Evolutionary conservation across 2,329 filamentous ascomycete species (phyloP).

Genomic region (Pseudovirgaria hyperparasitica): DNA sequence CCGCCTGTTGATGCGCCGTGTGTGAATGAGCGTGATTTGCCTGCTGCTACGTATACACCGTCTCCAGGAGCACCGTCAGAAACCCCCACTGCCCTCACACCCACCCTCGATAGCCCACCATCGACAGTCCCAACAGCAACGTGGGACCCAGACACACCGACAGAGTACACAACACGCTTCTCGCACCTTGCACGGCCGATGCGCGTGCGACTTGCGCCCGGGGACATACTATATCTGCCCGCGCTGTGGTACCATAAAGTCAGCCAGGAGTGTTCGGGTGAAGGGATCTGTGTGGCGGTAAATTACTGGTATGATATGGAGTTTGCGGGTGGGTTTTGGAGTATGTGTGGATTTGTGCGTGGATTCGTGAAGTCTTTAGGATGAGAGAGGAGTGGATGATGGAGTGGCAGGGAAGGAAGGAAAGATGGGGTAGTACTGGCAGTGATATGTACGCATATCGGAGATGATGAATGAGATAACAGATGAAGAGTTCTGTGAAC

Average conservation of each 20-base stretch:
- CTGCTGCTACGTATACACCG: conserved; percentile 44
- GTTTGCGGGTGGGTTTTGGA: conserved; percentile 56
- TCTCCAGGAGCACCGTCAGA: neutral
- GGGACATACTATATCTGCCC: conserved; percentile 73
- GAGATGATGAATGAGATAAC: no score
- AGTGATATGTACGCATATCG: no score
- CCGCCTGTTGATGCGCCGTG: conserved; percentile 59
- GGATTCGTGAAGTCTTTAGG: no score
- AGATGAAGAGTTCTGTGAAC: no score
- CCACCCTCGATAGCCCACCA: conserved; percentile 16
- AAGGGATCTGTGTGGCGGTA: conserved; percentile 63
- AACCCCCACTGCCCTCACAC: conserved; percentile 5
- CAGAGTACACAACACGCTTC: conserved; percentile 36
- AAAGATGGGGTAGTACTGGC: no score
- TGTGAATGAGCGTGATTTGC: conserved; percentile 50
- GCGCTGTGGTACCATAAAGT: conserved; percentile 83
- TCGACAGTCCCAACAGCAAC: conserved; percentile 53
- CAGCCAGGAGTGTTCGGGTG: conserved; percentile 52
- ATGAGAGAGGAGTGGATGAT: no score
- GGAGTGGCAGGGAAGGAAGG: no score
- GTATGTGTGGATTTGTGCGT: conserved; percentile 41
- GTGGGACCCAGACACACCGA: conserved; percentile 58
- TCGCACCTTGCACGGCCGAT: conserved; percentile 48
- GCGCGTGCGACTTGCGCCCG: conserved; percentile 54
- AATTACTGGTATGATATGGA: conserved; percentile 87